phyloP scores from a whole-genome alignment of 2,329 filamentous ascomycete genomes.

The Pleurostoma richardsiae region DNA sequence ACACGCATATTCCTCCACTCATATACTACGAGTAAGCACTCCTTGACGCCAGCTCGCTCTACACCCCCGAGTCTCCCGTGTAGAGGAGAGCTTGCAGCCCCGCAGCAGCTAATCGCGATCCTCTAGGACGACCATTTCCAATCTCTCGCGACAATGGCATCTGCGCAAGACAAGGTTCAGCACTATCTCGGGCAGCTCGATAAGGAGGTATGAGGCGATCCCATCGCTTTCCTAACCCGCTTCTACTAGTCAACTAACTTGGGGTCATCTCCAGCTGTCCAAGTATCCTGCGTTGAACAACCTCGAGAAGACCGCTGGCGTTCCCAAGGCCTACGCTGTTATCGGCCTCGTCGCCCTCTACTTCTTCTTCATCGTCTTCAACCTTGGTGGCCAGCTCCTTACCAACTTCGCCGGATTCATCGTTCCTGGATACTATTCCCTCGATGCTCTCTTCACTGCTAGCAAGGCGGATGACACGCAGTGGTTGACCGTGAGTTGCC shows the following conservation, averaged over 20 bases:
- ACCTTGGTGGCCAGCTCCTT: slow-evolving; percentile 82
- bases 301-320: slow-evolving; percentile 76
- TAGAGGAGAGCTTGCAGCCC: not conserved
- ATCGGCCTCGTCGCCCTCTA: slow-evolving; percentile 74
- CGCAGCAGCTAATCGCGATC: slow-evolving; percentile 1
- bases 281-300: slow-evolving; percentile 82
- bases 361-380: slow-evolving; percentile 90
- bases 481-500: slow-evolving; percentile 62
- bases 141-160: slow-evolving; percentile 54
- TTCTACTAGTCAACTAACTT: slow-evolving; percentile 4
- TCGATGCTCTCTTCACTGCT: slow-evolving; percentile 68
- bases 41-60: not conserved
- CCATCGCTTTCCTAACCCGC: not conserved
- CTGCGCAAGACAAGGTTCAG: slow-evolving; percentile 70
- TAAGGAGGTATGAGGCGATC: slow-evolving; percentile 66
- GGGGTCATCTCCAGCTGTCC: slow-evolving; percentile 56
- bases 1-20: not conserved
- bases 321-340: slow-evolving; percentile 81
- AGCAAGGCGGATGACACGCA: slow-evolving; percentile 76
- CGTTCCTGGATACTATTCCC: slow-evolving; percentile 79
- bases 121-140: slow-evolving; percentile 10
- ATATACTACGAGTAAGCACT: not conserved
- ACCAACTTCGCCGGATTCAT: slow-evolving; percentile 83
- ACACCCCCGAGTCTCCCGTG: not conserved
- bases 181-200: slow-evolving; percentile 75